Evolutionary conservation across 768 basidiomycete genomes (phyloP).

Genomic region (Baorangia bicolor): DNA sequence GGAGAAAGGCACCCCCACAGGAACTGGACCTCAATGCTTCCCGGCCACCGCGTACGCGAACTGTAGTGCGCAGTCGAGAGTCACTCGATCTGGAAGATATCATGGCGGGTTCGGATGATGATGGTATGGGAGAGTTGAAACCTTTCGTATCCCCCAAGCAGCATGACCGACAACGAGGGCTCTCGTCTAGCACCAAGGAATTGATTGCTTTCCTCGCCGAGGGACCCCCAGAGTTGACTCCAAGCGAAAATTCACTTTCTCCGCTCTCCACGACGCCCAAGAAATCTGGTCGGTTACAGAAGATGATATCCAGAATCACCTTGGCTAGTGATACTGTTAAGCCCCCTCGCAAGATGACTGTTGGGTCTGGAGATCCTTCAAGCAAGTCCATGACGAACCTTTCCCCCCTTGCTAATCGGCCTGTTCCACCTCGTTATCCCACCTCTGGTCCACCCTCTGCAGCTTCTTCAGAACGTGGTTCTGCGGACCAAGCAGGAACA

Average conservation of each 20-base stretch:
- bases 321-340: conserved; percentile 38
- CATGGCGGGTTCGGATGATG: conserved; percentile 69
- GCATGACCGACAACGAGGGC: conserved; percentile 30
- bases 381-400: conserved; percentile 40
- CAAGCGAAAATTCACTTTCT: conserved; percentile 45
- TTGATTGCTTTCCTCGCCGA: conserved; percentile 58
- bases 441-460: conserved; percentile 46
- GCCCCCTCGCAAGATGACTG: conserved; percentile 34
- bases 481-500: conserved; percentile 15
- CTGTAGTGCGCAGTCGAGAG: conserved; percentile 56
- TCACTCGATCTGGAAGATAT: conserved; percentile 75
- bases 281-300: conserved; percentile 66
- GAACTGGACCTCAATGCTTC: conserved; percentile 28
- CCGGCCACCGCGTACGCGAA: conserved; percentile 39
- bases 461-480: conserved; percentile 35
- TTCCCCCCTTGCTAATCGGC: conserved; percentile 54
- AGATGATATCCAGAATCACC: conserved; percentile 80
- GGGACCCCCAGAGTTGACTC: conserved; percentile 47
- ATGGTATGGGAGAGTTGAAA: conserved; percentile 35
- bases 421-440: conserved; percentile 60
- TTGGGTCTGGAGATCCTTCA: conserved; percentile 20
- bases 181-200: conserved; percentile 48
- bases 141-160: conserved; percentile 43
- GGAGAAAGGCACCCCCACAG: conserved; percentile 27
- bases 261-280: conserved; percentile 30